Conservation (phyloP, 371 early-diverging fungal species). For the Syncephalastrum racemosum region DNA sequence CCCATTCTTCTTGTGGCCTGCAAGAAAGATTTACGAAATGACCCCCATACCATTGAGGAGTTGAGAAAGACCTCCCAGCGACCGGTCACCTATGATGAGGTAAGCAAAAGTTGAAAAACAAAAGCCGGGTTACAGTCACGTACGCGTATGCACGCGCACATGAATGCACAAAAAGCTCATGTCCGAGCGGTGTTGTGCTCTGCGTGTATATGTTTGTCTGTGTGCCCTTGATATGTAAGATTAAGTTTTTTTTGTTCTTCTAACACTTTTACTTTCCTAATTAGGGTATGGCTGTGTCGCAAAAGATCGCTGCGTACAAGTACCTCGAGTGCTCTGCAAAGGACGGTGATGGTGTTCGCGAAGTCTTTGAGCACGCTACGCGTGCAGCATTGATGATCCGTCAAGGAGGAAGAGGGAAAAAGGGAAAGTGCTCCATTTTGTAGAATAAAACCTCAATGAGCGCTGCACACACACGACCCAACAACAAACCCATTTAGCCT, state of each 20-base stretch:
- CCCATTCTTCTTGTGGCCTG: conserved; percentile 90
- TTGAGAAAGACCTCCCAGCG: conserved; percentile 74
- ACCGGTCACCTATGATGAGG: conserved; percentile 83
- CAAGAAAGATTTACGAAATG: conserved; percentile 91
- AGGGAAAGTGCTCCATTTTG: conserved; percentile 44
- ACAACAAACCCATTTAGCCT: conserved; percentile 4
- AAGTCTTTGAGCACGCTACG: conserved; percentile 93
- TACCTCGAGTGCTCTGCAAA: conserved; percentile 95
- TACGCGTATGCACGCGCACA: not conserved
- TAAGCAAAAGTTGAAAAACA: conserved; percentile 22
- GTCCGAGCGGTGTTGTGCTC: too few relatives aligned
- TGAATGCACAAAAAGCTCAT: too few relatives aligned
- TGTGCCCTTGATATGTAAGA: not conserved
- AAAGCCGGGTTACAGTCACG: not conserved
- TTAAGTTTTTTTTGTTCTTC: not conserved
- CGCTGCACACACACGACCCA: not conserved
- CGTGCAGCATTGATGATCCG: conserved; percentile 75
- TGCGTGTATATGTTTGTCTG: too few relatives aligned
- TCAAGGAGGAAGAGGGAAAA: conserved; percentile 31
- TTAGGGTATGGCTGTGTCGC: conserved; percentile 73
- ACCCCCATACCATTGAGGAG: conserved; percentile 76
- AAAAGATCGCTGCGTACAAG: conserved; percentile 84
- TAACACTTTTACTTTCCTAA: conserved; percentile 15
- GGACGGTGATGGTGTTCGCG: conserved; percentile 88
- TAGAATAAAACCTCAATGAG: conserved; percentile 33